Base-by-base conservation (phyloP, 2,329 filamentous ascomycete genomes). In the Fusarium tupiense region DNA sequence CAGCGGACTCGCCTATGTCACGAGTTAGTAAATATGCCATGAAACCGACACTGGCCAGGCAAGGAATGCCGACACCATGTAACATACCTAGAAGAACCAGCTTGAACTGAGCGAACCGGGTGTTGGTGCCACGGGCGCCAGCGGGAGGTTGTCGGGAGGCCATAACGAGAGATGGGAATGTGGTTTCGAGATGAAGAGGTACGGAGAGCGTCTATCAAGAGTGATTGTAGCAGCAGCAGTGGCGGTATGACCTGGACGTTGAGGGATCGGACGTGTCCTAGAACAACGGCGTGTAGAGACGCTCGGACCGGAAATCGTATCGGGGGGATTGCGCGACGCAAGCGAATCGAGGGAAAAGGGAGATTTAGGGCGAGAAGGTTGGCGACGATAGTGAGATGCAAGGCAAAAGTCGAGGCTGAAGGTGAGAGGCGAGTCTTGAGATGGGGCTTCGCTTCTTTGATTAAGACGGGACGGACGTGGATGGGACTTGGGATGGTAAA, bases 81-180 rank as follows among this genome's bases (percentile, higher is more conserved):
- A 64, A 77, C 92, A 78, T 90, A 98, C 96, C 96, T 76, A 99
- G 89, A 82, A 99, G 88, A 76, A 99, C 96, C 80, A 99, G 90
- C 89, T 99, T 99, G 88, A 99, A 99, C 89, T 99, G 96, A 80
- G 96, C 96, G 85, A 99, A 98, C 81, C 96, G 92, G 85, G 93
- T 90, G 91, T 92, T 90, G 88, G 88, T 85, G 82, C 88, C 89
- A 80, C 89, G 89, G 78, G 88, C 85, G 80, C 88, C 89, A 80
- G 88, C 86, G 77, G 88, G 86, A 79, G 85, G 91, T 86, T 91
- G 91, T 91, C 95, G 91, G 84, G 93, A 90, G 85, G 95, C 93
- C 96, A 98, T 98, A 83, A 80, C 88, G 82, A 76, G 56, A 53
- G 69, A 67, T 66, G 74, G 75, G 74, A 75, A 75, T 77, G 75